A percentile compares a stretch with the other conserved stretches of the same genome.
These are phyloP conservation scores for Tulasnella sp. DNA, from an alignment of 768 basidiomycete genomes.

Conservation along the genomic window DNA sequence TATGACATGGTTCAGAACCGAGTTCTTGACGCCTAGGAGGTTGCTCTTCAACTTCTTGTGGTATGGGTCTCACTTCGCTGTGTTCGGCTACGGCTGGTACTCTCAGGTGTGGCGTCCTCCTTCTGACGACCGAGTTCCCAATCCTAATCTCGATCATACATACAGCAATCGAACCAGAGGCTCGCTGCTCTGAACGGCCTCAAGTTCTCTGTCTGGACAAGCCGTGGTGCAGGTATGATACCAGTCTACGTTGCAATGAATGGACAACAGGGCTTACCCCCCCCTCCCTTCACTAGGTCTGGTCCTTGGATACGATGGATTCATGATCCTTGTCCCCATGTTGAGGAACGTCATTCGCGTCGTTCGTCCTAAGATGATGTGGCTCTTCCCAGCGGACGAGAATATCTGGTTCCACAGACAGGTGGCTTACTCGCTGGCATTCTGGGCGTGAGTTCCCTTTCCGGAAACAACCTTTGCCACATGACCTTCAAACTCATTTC, in stretches of 20 bases:
- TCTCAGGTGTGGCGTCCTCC: constrained; percentile 54
- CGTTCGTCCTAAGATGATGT: constrained; percentile 72
- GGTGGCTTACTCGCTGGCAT: constrained; percentile 90
- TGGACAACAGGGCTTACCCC: neutral
- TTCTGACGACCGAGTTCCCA: neutral
- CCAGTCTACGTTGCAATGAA: neutral
- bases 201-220: constrained; percentile 81
- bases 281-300: constrained; percentile 46
- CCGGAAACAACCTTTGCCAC: neutral
- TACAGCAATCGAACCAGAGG: constrained; percentile 55
- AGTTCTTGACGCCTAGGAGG: constrained; percentile 60
- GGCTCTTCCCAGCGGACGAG: constrained; percentile 89
- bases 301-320: constrained; percentile 81
- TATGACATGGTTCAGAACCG: constrained; percentile 59
- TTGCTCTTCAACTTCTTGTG: constrained; percentile 53
- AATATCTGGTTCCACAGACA: constrained; percentile 96
- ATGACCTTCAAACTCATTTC: neutral
- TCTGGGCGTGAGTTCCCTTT: constrained; percentile 55
- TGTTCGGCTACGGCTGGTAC: constrained; percentile 88
- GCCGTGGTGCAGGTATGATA: constrained; percentile 71
- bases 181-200: constrained; percentile 76
- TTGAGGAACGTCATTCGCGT: constrained; percentile 82
- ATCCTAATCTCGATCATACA: neutral
- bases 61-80: constrained; percentile 67
- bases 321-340: constrained; percentile 83